A percentile compares a stretch with the other conserved stretches of the same genome.
These are phyloP conservation scores for Cercospora sojina DNA, from an alignment of 2,329 filamentous ascomycete genomes.

Conservation along the genomic window DNA sequence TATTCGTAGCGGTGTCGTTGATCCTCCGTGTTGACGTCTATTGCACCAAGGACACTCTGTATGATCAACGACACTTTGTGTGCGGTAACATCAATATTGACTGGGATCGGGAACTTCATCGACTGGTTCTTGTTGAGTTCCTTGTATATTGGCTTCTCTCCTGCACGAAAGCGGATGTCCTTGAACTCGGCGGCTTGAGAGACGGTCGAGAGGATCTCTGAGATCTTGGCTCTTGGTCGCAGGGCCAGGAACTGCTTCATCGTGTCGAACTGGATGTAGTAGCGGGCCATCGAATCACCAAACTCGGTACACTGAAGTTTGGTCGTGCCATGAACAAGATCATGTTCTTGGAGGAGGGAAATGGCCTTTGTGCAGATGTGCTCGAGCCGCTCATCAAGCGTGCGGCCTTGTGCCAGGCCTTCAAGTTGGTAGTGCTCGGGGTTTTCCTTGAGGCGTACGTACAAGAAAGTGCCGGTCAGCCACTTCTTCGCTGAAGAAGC, in stretches of 20 bases:
- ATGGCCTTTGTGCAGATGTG: conserved; percentile 71
- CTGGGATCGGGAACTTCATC: conserved; percentile 70
- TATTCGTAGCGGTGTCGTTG: conserved; percentile 58
- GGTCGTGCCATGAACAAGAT: conserved; percentile 54
- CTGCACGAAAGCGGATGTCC: conserved; percentile 67
- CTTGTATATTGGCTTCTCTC: conserved; percentile 69
- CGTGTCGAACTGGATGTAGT: conserved; percentile 75
- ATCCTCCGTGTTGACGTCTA: conserved; percentile 62
- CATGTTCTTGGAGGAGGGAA: conserved; percentile 59
- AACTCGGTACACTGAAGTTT: conserved; percentile 66
- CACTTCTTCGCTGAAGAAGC: conserved; percentile 66
- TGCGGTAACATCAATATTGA: conserved; percentile 61
- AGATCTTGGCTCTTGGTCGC: conserved; percentile 59
- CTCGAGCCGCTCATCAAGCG: conserved; percentile 64
- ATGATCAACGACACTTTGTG: conserved; percentile 78
- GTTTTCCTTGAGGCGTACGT: conserved; percentile 69
- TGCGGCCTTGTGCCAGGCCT: conserved; percentile 49
- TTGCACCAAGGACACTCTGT: conserved; percentile 69
- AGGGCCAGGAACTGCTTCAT: conserved; percentile 70
- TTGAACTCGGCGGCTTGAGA: conserved; percentile 70
- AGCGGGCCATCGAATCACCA: conserved; percentile 77
- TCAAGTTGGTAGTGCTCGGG: conserved; percentile 68
- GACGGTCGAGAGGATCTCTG: conserved; percentile 66
- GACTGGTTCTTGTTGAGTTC: conserved; percentile 67
- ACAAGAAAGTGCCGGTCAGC: conserved; percentile 75